Evolutionary conservation across 805 yeast genomes (phyloP).

Genomic region (Ogataea nitratoaversa): DNA sequence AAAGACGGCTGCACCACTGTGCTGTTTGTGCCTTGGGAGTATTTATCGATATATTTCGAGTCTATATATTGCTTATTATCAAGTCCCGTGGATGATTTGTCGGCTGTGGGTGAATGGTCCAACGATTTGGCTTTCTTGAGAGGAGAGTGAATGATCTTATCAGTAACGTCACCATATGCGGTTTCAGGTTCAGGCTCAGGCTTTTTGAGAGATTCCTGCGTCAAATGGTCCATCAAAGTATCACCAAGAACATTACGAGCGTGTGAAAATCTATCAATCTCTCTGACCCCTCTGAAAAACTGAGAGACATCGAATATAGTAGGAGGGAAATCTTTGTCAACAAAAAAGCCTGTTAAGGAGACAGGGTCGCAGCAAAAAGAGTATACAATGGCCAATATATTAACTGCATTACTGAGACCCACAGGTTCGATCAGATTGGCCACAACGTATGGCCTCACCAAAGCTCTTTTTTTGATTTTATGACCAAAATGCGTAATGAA

Average conservation of each 20-base stretch:
- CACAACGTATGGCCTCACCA: conserved; percentile 23
- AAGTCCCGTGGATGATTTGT: background rate
- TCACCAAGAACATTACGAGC: conserved; percentile 21
- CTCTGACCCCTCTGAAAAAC: conserved; percentile 22
- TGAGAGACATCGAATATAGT: conserved; percentile 26
- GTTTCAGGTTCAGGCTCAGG: background rate
- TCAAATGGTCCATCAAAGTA: conserved; percentile 17
- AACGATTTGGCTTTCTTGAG: background rate
- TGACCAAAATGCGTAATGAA: conserved; percentile 26
- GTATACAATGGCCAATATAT: conserved; percentile 25
- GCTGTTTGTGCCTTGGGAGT: too few relatives aligned
- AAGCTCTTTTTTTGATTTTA: conserved; percentile 24
- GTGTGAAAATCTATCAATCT: conserved; percentile 24
- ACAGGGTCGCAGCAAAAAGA: conserved; percentile 25
- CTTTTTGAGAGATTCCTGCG: conserved; percentile 9
- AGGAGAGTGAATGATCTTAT: background rate
- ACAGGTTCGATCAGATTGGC: conserved; percentile 23
- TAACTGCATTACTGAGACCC: conserved; percentile 25
- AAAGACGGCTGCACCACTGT: too few relatives aligned
- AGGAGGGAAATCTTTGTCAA: conserved; percentile 20
- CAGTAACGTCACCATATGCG: background rate
- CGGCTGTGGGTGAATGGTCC: background rate
- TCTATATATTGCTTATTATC: background rate
- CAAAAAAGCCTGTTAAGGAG: conserved; percentile 15
- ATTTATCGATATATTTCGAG: too few relatives aligned